Evolutionary conservation across 495 filamentous ascomycete genomes (phyloP), one percentile per base, ranked within the genome.

Genomic region (Hypoxylon lenormandii): DNA sequence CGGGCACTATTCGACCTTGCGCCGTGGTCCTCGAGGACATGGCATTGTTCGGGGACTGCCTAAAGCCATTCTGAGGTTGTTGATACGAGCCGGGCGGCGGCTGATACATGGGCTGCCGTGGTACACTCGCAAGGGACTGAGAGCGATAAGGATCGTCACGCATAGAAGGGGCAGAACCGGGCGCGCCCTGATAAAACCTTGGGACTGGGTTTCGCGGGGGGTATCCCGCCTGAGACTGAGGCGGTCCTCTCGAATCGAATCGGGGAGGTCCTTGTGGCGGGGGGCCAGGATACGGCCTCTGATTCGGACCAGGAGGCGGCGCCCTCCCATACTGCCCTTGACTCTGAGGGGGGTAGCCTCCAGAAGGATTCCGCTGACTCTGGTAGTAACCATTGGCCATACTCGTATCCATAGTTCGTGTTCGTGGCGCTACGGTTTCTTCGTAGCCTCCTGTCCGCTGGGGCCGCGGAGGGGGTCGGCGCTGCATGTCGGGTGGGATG

Each of bases 101-200:
- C 30, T 87, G 86, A 72, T 91, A 91, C 66, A 86, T 80, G 18
- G 85, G 85, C 3, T 88, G 90, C 33, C 91, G 86, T 49, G 86
- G 83, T 66, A 86, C 83, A 58, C 84, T 87, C 43, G 92, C 94
- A 81, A 99, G 88, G n/a, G 95, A 97, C 61, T 94, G 90, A 28
- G 96, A 97, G 43, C 94, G 86, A 79, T 91, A 94, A 12, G 89
- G 81, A 78, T 97, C 94, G 6, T 91, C 86, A 74, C 94, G 96
- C 73, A 94, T 72, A 26, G 92, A 91, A 42, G 92, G 90, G 40
- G 85, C 82, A 19, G 83, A 85, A 55, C 85, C 74, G 48, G 71
- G 63, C 3, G 78, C 80, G 47, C 82, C 79, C 56, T 82, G 83
- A 50, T 88, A 83, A 28, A 80, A 82, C 22, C 86, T 80, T 52